A percentile compares a stretch with the other conserved stretches of the same genome.
These are phyloP conservation scores for Xylariales sp. DNA, from an alignment of 2,329 filamentous ascomycete species.

Conservation along the genomic window DNA sequence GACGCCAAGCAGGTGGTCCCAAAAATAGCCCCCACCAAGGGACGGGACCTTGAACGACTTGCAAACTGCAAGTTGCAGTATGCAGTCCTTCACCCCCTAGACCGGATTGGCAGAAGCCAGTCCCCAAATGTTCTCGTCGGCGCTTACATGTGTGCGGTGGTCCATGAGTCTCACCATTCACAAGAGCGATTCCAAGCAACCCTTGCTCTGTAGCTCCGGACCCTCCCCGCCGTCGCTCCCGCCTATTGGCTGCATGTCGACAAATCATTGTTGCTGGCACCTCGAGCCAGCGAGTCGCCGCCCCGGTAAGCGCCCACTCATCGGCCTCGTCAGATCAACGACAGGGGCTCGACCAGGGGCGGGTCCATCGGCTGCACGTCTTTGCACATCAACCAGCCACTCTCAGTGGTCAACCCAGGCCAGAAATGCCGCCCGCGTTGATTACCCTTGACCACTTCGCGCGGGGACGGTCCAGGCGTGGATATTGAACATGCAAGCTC, in stretches of 20 bases:
- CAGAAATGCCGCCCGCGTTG: constrained; percentile 22
- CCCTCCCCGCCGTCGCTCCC: constrained; percentile 11
- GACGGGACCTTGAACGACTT: too few species aligned
- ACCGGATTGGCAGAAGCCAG: constrained; percentile 6
- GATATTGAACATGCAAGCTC: constrained; percentile 3
- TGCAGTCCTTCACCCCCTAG: not conserved
- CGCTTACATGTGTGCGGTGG: constrained; percentile 9
- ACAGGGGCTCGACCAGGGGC: constrained; percentile 3
- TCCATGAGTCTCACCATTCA: constrained; percentile 7
- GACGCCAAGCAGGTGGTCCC: not conserved
- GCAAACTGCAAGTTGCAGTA: not conserved
- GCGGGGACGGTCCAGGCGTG: constrained; percentile 1
- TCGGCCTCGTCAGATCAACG: constrained; percentile 20
- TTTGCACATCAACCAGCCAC: constrained; percentile 23
- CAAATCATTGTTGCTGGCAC: constrained; percentile 23
- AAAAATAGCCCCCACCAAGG: constrained; percentile 7
- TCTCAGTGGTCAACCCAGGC: constrained; percentile 23
- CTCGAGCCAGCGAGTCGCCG: constrained; percentile 26
- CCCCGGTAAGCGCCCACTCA: constrained; percentile 15
- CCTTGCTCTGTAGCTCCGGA: constrained; percentile 14
- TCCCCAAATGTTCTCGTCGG: constrained; percentile 3
- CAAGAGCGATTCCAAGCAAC: constrained; percentile 6
- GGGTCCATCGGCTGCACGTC: constrained; percentile 18
- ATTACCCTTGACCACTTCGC: not conserved
- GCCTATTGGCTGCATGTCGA: constrained; percentile 20